Base-by-base conservation (phyloP, 192 early-diverging fungal genomes). In the Podila minutissima region DNA sequence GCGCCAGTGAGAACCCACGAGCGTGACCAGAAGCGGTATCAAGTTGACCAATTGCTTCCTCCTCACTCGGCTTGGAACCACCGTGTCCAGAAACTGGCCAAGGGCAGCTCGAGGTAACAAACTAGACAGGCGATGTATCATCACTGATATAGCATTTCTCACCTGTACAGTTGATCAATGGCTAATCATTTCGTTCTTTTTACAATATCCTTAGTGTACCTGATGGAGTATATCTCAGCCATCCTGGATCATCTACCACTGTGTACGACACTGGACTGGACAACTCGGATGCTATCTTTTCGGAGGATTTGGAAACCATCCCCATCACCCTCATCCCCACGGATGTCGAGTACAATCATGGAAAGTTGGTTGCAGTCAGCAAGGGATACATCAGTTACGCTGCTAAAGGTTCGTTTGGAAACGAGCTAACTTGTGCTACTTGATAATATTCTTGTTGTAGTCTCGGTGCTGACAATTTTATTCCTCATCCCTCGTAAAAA, bases 381-480 rank as follows among this genome's bases (percentile, higher is more conserved):
- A 75, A 72, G 9, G 71, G 71, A 22, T 86, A 79, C 32, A 86
- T 86, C 48, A 84, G 85, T 35, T 86, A 86, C 61, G 74, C 74
- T n/a, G 81, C 83, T 17, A 86, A 86, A 71, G 85, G 85, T 86
- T 35, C 35, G 73, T 17, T 19, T 26, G 17, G 28, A 33, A 26
- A 53, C 8, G 0, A 31, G 13, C 17, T 7, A 26, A 28, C 22
- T 3, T 59, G 57, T 10, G 10, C 22, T 22, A 0, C 11, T 59
- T 4, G n/a, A 59, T 8, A 59, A 24, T 28, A 22, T 59, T 28
- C 13, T 28, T 29, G 28, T 59, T 22, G 22, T 46, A 46, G 41
- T 46, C 11, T 46, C 15, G 15, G 15, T 46, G 41, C 15, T 46
- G 41, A 46, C 13, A 26, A 24, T 55, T 6, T 55, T 7, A 22